These are phyloP conservation scores for Auriscalpium orientale DNA, from an alignment of 768 basidiomycete species.

Conservation along the genomic window DNA sequence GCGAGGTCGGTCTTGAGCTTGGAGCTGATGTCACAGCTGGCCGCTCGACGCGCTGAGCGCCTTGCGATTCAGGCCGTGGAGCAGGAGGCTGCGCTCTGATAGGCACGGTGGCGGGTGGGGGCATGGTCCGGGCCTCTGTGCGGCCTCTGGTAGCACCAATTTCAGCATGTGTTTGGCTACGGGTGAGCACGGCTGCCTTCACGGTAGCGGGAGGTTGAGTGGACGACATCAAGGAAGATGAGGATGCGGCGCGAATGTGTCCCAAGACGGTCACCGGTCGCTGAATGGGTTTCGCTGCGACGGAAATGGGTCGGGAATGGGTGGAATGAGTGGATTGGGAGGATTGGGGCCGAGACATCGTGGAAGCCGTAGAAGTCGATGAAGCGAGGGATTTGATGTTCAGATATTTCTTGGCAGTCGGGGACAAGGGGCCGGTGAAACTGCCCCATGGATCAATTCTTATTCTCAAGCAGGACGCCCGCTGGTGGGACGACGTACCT, in stretches of 20 bases:
- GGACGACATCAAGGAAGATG: constrained; percentile 1
- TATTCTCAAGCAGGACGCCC: background rate
- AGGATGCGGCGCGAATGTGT: constrained; percentile 3
- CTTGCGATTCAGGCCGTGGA: background rate
- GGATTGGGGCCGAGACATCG: constrained; percentile 9
- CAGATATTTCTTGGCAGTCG: constrained; percentile 44
- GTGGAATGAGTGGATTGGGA: constrained; percentile 6
- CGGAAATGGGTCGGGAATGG: constrained; percentile 3
- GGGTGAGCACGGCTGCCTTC: background rate
- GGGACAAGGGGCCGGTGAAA: constrained; percentile 66
- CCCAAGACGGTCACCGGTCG: constrained; percentile 12
- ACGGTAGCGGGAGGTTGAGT: background rate
- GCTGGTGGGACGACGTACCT: constrained; percentile 36
- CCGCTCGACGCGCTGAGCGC: background rate
- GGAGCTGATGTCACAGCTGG: background rate
- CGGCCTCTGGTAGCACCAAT: background rate
- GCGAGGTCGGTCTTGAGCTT: background rate
- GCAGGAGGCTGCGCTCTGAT: background rate
- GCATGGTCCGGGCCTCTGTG: background rate
- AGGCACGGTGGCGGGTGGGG: constrained; percentile 7
- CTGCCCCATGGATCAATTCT: constrained; percentile 31
- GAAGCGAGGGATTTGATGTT: constrained; percentile 2
- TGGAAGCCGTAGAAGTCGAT: background rate
- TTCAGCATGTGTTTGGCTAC: constrained; percentile 1
- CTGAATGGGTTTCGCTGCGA: constrained; percentile 1